phyloP scores from a whole-genome alignment of 106 monocot species.

The Phalaenopsis aphrodite region DNA sequence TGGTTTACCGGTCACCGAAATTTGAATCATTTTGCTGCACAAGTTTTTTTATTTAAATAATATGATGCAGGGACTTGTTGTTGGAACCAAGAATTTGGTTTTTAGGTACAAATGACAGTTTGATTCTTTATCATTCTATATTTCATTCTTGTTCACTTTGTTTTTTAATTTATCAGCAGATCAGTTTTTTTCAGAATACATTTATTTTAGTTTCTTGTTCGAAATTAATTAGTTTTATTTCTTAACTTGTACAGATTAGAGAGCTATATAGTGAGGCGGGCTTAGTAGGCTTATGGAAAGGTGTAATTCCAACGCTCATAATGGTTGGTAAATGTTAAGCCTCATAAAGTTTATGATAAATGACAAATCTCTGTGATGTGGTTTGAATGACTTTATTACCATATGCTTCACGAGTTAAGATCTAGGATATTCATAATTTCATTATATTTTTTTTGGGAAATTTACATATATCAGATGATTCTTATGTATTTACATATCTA shows the following conservation, averaged over 20 bases:
- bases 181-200: not conserved
- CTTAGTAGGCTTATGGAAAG: slow-evolving; percentile 91
- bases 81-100: not conserved
- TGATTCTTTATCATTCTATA: not conserved
- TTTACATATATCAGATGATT: no score
- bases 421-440: not conserved
- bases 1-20: not conserved
- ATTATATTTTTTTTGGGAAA: not conserved
- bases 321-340: slow-evolving; percentile 48
- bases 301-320: slow-evolving; percentile 88
- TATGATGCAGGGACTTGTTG: no score
- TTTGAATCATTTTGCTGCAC: no score
- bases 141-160: not conserved
- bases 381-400: not conserved
- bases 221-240: not conserved
- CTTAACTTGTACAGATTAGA: slow-evolving; percentile 44
- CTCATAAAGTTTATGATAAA: not conserved
- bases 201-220: slow-evolving; percentile 2
- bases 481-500: no score
- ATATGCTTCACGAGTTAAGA: not conserved
- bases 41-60: no score
- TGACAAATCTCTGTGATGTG: not conserved
- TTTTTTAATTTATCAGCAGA: not conserved
- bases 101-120: not conserved
- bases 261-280: slow-evolving; percentile 93